Evolutionary conservation across 1,284 basidiomycete genomes (phyloP), one percentile per base, ranked within the genome.

Genomic region (Coniferiporia sulphurascens): DNA sequence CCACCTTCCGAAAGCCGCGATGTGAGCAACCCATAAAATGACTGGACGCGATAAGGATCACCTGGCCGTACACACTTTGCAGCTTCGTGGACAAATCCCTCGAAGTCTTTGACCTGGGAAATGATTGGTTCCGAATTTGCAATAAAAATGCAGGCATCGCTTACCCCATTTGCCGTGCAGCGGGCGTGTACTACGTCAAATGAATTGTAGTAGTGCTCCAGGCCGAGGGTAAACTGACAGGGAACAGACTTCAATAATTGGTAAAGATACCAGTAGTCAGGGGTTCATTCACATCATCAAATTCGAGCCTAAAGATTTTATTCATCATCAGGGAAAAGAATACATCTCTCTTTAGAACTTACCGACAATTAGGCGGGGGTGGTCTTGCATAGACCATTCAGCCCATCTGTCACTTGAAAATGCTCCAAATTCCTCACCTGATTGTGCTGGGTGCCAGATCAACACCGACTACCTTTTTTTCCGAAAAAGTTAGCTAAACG

Each of bases 161-260:
- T 7, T 35, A 62, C 63, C 52, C 63, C 63, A 38, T 61, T 58
- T 15, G 63, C 57, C 17, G 55, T 60, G 22, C 60, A 64, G 13
- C 63, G 63, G 17, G 60, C 44, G 43, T 64, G 60, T 43, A 64
- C 63, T 1, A 64, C 58, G 55, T 64, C 63, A 50, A 64, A 64
- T 9, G 60, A 58, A 19, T 60, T 56, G 44, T 62, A 61, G 32
- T 62, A 64, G 49, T 64, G 63, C 36, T 60, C 56, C 15, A 64
- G 57, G 3, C 63, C 63, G 19, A 62, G 57, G 41, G 59, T 64
- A 44, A 62, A 61, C 63, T 64, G 48, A 13, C 34, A 9, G 38
- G 35, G n/a, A 1, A 19, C 43, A 27, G 52, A 19, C n/a, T 48
- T 48, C 44, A 41, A 13, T n/a, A 52, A 13, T 32, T n/a, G 13